Percentiles rank a stretch among this genome's conserved stretches.
Evolutionary conservation across 1,284 basidiomycete species (phyloP).

Genomic region (Tilletia indica): DNA sequence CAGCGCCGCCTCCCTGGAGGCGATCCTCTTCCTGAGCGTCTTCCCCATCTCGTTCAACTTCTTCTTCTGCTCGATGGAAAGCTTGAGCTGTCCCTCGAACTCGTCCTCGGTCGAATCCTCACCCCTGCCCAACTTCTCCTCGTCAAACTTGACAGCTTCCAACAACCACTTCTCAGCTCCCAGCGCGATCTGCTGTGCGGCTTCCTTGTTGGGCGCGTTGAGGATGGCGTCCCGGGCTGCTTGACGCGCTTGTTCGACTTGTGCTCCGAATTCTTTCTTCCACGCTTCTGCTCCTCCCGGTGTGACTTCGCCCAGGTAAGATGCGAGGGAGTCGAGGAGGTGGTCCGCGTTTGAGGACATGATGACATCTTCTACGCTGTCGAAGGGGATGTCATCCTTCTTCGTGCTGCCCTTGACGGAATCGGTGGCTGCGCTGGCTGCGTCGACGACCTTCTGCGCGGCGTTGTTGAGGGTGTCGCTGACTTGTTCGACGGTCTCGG

Average conservation of each 20-base stretch:
- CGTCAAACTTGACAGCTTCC: slow-evolving; percentile 34
- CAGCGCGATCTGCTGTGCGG: slow-evolving; percentile 33
- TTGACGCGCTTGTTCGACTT: slow-evolving; percentile 34
- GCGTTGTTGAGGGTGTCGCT: background rate
- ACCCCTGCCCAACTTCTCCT: slow-evolving; percentile 37
- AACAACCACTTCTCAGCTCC: slow-evolving; percentile 45
- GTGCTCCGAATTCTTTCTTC: slow-evolving; percentile 31
- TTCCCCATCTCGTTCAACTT: slow-evolving; percentile 32
- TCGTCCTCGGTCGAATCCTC: slow-evolving; percentile 29
- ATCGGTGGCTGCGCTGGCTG: slow-evolving; percentile 1
- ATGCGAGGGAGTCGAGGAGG: slow-evolving; percentile 28
- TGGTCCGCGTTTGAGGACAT: slow-evolving; percentile 22
- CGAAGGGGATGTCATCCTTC: slow-evolving; percentile 25
- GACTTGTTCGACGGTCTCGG: background rate
- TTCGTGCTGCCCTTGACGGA: background rate
- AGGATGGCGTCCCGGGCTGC: slow-evolving; percentile 14
- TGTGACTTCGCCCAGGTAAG: slow-evolving; percentile 20
- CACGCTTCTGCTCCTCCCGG: slow-evolving; percentile 26
- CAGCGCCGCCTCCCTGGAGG: background rate
- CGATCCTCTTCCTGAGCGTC: slow-evolving; percentile 15
- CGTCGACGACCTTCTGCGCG: slow-evolving; percentile 16
- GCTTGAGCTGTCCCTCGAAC: slow-evolving; percentile 28
- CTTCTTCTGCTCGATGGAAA: slow-evolving; percentile 26
- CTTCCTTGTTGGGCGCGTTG: background rate
- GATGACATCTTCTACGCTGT: slow-evolving; percentile 27